These are phyloP conservation scores for Obba rivulosa DNA, from an alignment of 768 basidiomycete genomes.

Conservation along the genomic window DNA sequence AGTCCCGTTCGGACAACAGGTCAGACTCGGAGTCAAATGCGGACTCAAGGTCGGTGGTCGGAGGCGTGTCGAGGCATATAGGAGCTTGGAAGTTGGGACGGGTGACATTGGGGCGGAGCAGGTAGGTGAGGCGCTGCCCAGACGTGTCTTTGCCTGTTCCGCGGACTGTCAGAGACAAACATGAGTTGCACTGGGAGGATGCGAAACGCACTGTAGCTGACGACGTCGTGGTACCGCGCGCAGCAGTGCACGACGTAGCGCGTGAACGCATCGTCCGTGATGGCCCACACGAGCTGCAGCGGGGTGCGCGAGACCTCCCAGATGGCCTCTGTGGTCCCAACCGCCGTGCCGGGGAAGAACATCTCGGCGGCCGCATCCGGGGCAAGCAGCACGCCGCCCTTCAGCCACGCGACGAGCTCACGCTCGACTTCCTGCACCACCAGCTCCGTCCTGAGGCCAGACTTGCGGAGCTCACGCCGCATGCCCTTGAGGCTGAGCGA, in stretches of 20 bases:
- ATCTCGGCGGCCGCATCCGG: slow-evolving; percentile 37
- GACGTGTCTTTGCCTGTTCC: slow-evolving; percentile 47
- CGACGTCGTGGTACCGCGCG: slow-evolving; percentile 71
- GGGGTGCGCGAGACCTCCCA: slow-evolving; percentile 65
- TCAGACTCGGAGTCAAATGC: slow-evolving; percentile 42
- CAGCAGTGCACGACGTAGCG: slow-evolving; percentile 82
- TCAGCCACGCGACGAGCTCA: slow-evolving; percentile 60
- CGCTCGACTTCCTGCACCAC: slow-evolving; percentile 67
- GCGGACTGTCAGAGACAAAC: not conserved
- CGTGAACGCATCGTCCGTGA: slow-evolving; percentile 64
- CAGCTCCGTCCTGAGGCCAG: slow-evolving; percentile 52
- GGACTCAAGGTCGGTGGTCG: slow-evolving; percentile 60
- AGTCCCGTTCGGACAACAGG: slow-evolving; percentile 21
- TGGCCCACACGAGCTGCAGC: slow-evolving; percentile 68
- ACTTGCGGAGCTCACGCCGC: slow-evolving; percentile 58
- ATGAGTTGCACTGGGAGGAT: not conserved
- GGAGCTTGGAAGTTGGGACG: slow-evolving; percentile 47
- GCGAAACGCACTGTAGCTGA: slow-evolving; percentile 70
- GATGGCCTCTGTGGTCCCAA: slow-evolving; percentile 51
- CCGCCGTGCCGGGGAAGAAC: slow-evolving; percentile 35
- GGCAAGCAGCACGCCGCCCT: slow-evolving; percentile 45
- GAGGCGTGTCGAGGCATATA: slow-evolving; percentile 59
- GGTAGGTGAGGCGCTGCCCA: slow-evolving; percentile 65
- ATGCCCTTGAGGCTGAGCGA: slow-evolving; percentile 73
- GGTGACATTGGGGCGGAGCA: slow-evolving; percentile 71